These are phyloP conservation scores for Cryptococcus hybrid DNA, from an alignment of 1,284 basidiomycete species.

Conservation along the genomic window DNA sequence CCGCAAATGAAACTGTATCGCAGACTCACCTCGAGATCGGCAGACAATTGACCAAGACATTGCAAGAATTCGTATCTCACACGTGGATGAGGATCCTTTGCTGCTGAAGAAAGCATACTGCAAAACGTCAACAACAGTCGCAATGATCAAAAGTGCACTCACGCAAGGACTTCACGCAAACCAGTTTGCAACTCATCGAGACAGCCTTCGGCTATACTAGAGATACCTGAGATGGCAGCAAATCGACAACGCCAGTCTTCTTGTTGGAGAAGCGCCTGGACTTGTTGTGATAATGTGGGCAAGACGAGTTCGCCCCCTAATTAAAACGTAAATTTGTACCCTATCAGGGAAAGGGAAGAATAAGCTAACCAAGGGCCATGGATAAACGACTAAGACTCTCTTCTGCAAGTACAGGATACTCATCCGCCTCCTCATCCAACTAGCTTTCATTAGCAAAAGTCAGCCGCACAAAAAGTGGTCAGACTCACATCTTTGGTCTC, in stretches of 20 bases:
- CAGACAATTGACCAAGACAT: slow-evolving; percentile 80
- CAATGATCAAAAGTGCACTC: background rate
- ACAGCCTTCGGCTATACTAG: slow-evolving; percentile 31
- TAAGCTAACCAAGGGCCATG: slow-evolving; percentile 60
- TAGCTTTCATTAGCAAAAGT: slow-evolving; percentile 32
- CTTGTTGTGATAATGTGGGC: slow-evolving; percentile 70
- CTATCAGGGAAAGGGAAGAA: background rate
- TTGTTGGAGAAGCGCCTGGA: slow-evolving; percentile 69
- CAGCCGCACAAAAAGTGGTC: background rate
- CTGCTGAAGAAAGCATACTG: slow-evolving; percentile 74
- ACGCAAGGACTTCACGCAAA: slow-evolving; percentile 16
- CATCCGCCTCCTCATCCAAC: slow-evolving; percentile 67
- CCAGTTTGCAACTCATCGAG: slow-evolving; percentile 18
- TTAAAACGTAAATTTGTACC: slow-evolving; percentile 4
- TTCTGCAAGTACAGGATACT: slow-evolving; percentile 70
- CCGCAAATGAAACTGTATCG: too few species aligned
- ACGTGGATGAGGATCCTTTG: slow-evolving; percentile 71
- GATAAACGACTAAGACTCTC: slow-evolving; percentile 73
- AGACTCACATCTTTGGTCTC: slow-evolving; percentile 63
- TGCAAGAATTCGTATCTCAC: slow-evolving; percentile 82
- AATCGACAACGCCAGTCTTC: slow-evolving; percentile 75
- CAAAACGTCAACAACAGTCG: slow-evolving; percentile 33
- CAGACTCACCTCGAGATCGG: slow-evolving; percentile 66
- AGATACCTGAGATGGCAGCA: slow-evolving; percentile 64
- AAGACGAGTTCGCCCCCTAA: slow-evolving; percentile 61